Evolutionary conservation across 176 grass and related monocot species (phyloP), one percentile per base, ranked within the genome.

Genomic region (Secale cereale): DNA sequence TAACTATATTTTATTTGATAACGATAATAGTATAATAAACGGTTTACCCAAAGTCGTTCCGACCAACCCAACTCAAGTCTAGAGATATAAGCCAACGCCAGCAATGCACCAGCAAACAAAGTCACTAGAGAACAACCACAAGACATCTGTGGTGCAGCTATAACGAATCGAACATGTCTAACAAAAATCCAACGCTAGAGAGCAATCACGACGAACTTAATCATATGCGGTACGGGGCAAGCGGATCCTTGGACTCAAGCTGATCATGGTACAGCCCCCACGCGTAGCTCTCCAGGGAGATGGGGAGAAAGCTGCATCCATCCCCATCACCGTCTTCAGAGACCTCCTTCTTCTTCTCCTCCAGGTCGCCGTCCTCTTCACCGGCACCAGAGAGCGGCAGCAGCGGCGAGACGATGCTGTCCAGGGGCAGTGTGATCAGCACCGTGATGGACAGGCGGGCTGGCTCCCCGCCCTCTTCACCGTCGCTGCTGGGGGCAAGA

Each of bases 211-310:
- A 57, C 54, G 20, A 57, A 1, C 54, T 12, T 27, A 22, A 14
- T 83, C 17, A 92, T 15, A 88, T 83, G 26, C 82, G 52, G 57
- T 94, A 94, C 59, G 85, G 85, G 6, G 50, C 29, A 31, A 94
- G 70, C 27, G 93, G 87, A 60, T 94, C 90, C 78, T 92, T 90
- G 50, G 80, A 84, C 36, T 89, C 87, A 59, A 92, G 82, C 32
- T 75, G 79, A 59, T 88, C 87, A 52, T 94, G 63, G 30, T 86
- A 92, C 35, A 92, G 56, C 87, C 87, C 88, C 92, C 92, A 94
- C 59, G 90, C 92, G 27, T 92, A 92, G 57, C 90, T 87, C 74
- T 94, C 85, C 30, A 94, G 76, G 13, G 33, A 43, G 37, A 94
- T 86, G 16, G 82, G 78, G 35, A 39, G 82, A 80, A 90, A 94